These are phyloP conservation scores for Rhodosporidiobolus sp. DNA, from an alignment of 768 basidiomycete species.

Conservation along the genomic window DNA sequence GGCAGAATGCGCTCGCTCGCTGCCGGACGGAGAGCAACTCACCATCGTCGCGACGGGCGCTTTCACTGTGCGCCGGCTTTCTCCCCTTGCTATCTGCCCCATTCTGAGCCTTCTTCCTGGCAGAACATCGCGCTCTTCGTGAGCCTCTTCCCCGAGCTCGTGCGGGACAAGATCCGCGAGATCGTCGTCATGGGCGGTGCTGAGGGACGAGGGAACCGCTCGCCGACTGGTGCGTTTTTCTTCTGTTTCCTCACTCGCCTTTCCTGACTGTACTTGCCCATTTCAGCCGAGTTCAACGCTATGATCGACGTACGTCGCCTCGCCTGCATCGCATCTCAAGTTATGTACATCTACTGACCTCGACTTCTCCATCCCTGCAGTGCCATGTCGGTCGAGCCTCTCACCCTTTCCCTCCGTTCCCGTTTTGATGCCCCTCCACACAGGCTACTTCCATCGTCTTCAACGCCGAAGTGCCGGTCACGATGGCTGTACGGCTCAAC, in stretches of 20 bases:
- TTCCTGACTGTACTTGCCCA: background rate
- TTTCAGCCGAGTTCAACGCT: slow-evolving; percentile 22
- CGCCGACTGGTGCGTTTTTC: slow-evolving; percentile 59
- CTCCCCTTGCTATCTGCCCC: background rate
- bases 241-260: too few relatives aligned
- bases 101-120: background rate
- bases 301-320: too few relatives aligned
- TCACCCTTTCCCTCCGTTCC: too few relatives aligned
- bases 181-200: slow-evolving; percentile 91
- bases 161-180: slow-evolving; percentile 59
- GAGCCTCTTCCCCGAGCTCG: slow-evolving; percentile 55
- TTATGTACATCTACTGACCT: too few relatives aligned
- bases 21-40: slow-evolving; percentile 57
- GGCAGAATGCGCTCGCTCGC: slow-evolving; percentile 56
- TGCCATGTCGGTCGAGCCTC: slow-evolving; percentile 62
- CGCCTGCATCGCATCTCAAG: too few relatives aligned
- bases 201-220: slow-evolving; percentile 75
- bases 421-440: too few relatives aligned
- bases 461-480: slow-evolving; percentile 64
- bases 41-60: slow-evolving; percentile 74
- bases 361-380: too few relatives aligned
- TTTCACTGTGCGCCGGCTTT: slow-evolving; percentile 56
- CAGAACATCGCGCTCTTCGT: slow-evolving; percentile 67
- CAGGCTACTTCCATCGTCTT: slow-evolving; percentile 63
- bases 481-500: slow-evolving; percentile 27